These are phyloP conservation scores for Apodospora peruviana DNA, from an alignment of 495 filamentous ascomycete species.

Conservation along the genomic window DNA sequence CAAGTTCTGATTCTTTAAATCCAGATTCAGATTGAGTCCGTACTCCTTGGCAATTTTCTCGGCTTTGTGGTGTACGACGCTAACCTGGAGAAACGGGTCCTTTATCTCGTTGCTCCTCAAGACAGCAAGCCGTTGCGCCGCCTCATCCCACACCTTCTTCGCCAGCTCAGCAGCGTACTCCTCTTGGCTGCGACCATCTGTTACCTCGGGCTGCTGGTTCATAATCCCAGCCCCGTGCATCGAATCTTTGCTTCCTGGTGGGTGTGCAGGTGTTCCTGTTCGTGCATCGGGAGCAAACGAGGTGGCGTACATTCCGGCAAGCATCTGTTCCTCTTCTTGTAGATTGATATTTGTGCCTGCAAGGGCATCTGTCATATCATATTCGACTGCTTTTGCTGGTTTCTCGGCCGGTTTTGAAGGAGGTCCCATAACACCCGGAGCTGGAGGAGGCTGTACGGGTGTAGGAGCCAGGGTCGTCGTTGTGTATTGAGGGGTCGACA, in stretches of 20 bases:
- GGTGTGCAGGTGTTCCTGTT: slow-evolving; percentile 44
- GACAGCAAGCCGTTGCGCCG: slow-evolving; percentile 35
- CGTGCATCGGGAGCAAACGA: slow-evolving; percentile 27
- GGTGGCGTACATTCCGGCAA: slow-evolving; percentile 53
- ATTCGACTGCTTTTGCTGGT: slow-evolving; percentile 61
- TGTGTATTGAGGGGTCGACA: slow-evolving; percentile 23
- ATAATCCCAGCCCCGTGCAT: slow-evolving; percentile 57
- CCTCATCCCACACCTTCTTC: slow-evolving; percentile 40
- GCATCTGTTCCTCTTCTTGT: slow-evolving; percentile 70
- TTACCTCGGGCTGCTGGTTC: slow-evolving; percentile 46
- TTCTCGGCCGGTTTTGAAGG: slow-evolving; percentile 68
- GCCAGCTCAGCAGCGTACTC: slow-evolving; percentile 44
- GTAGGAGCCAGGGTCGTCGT: slow-evolving; percentile 33
- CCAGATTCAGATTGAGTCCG: slow-evolving; percentile 48
- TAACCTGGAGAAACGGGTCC: slow-evolving; percentile 35
- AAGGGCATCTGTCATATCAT: slow-evolving; percentile 67
- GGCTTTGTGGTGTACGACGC: slow-evolving; percentile 37
- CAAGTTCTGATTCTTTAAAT: slow-evolving; percentile 38
- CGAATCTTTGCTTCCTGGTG: slow-evolving; percentile 38
- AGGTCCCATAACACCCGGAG: slow-evolving; percentile 65
- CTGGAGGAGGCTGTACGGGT: slow-evolving; percentile 16
- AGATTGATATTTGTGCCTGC: slow-evolving; percentile 77
- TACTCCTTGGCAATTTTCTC: slow-evolving; percentile 59
- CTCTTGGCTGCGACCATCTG: slow-evolving; percentile 43
- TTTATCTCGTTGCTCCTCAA: slow-evolving; percentile 42